Evolutionary conservation across 2,329 filamentous ascomycete genomes (phyloP), one percentile per base, ranked within the genome.

Genomic region (Acrodontium crateriforme): DNA sequence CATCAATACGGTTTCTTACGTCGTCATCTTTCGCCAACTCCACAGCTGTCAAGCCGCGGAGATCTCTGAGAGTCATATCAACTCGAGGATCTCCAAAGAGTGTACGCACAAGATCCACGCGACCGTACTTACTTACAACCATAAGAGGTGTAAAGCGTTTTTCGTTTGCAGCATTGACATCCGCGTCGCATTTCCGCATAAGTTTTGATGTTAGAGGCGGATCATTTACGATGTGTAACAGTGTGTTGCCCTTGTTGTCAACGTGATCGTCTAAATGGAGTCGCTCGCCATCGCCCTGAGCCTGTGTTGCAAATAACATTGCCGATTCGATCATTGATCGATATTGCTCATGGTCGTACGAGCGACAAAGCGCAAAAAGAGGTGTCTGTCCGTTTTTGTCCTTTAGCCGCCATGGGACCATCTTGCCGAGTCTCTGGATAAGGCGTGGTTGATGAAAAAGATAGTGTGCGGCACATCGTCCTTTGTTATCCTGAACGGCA

Each of bases 321-420:
- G 80, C 89, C 34, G 75, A 70, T 40, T 80, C 74, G 0, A 98
- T 81, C 89, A 98, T 95, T 25, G 66, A 62, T 29, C 72, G 70
- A 54, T 98, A 98, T 41, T 85, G 68, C 1, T 74, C 67, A 52
- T 98, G 84, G 48, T 98, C 89, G 47, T 98, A 98, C 0, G 84
- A 95, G 42, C 89, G 74, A 52, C 85, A 95, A 1, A 95, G 64
- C 2, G 89, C 89, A 52, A 98, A 95, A 6, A 98, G 60, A 2
- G 89, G 91, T n/a, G 91, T 98, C 55, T 95, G 89, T 0, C 89
- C 89, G 48, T 95, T 94, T 52, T 84, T 91, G 54, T 98, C 89
- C 41, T 78, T 83, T 53, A 91, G 73, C 32, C 74, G 71, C 89
- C 89, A 98, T 6, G 83, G 80, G 29, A 98, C 62, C 39, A 87